Evolutionary conservation across 441 rosid genomes (phyloP).

Genomic region (Jatropha multifida): DNA sequence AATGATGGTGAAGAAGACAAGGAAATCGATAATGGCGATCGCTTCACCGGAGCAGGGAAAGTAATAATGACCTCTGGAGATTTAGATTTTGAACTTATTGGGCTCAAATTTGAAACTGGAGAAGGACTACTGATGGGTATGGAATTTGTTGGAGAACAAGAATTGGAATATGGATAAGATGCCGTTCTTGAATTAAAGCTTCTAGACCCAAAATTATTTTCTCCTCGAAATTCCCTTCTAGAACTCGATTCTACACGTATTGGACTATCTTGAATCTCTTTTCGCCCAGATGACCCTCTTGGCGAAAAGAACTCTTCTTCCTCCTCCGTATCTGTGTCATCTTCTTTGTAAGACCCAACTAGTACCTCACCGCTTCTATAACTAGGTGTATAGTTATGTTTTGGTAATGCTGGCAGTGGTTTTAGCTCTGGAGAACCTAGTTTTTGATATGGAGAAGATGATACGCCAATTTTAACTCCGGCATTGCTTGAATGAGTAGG

Average conservation of each 20-base stretch:
- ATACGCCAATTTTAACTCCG: slow-evolving; percentile 45
- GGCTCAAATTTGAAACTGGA: slow-evolving; percentile 36
- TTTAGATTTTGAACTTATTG: slow-evolving; percentile 37
- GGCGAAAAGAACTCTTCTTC: slow-evolving; percentile 89
- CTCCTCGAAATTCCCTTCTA: slow-evolving; percentile 41
- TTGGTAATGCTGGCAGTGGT: slow-evolving; percentile 79
- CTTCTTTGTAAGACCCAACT: slow-evolving; percentile 31
- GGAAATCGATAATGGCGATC: slow-evolving; percentile 32
- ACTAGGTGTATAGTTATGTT: slow-evolving; percentile 36
- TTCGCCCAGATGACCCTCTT: slow-evolving; percentile 67
- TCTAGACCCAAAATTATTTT: slow-evolving; percentile 43
- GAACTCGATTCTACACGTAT: slow-evolving; percentile 39
- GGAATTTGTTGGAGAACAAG: slow-evolving; percentile 56
- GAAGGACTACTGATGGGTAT: slow-evolving; percentile 37
- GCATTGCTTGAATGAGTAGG: slow-evolving; percentile 32
- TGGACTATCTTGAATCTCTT: slow-evolving; percentile 36
- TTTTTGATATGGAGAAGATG: slow-evolving; percentile 48
- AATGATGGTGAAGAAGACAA: slow-evolving; percentile 36
- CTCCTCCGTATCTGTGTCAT: slow-evolving; percentile 40
- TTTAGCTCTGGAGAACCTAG: slow-evolving; percentile 81
- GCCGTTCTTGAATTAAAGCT: slow-evolving; percentile 60
- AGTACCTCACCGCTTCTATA: slow-evolving; percentile 44
- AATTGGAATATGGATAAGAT: slow-evolving; percentile 52
- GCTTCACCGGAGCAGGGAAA: slow-evolving; percentile 31
- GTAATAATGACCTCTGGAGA: slow-evolving; percentile 42